Conservation (phyloP, 2,329 filamentous ascomycete species). For the Aspergillus hiratsukae region DNA sequence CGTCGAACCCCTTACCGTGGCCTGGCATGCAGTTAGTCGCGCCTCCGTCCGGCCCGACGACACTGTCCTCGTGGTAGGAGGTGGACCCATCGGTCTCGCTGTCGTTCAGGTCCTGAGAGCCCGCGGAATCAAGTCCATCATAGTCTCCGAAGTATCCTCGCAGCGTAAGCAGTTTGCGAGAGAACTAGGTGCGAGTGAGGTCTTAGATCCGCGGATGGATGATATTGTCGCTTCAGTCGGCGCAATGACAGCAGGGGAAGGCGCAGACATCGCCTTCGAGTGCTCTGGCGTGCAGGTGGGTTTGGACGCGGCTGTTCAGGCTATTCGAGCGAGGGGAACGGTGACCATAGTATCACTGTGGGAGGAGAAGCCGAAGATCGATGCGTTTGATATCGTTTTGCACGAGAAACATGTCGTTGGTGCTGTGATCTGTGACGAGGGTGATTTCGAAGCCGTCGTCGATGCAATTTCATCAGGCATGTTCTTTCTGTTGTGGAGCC, state of each 20-base stretch:
- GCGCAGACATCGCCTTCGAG: slow-evolving; percentile 57
- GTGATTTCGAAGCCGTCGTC: slow-evolving; percentile 58
- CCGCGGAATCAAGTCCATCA: slow-evolving; percentile 49
- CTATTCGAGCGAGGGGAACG: slow-evolving; percentile 51
- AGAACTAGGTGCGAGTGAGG: slow-evolving; percentile 52
- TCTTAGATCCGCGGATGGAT: slow-evolving; percentile 48
- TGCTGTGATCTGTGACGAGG: slow-evolving; percentile 45
- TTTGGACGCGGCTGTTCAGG: slow-evolving; percentile 43
- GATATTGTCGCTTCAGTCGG: slow-evolving; percentile 46
- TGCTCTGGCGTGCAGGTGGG: slow-evolving; percentile 57
- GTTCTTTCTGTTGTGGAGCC: not conserved
- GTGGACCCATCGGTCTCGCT: slow-evolving; percentile 59
- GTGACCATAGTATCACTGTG: slow-evolving; percentile 61
- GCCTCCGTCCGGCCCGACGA: slow-evolving; percentile 43
- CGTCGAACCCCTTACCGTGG: slow-evolving; percentile 59
- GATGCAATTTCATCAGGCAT: slow-evolving; percentile 38
- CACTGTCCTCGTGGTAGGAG: slow-evolving; percentile 54
- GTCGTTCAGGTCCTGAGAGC: slow-evolving; percentile 56
- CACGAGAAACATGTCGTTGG: slow-evolving; percentile 51
- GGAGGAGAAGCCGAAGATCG: slow-evolving; percentile 53
- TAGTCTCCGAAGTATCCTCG: slow-evolving; percentile 54
- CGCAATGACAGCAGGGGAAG: slow-evolving; percentile 44
- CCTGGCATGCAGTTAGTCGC: slow-evolving; percentile 58
- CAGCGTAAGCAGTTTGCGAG: slow-evolving; percentile 50
- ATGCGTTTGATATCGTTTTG: slow-evolving; percentile 51